These are phyloP conservation scores for Cladophialophora chaetospira DNA, from an alignment of 2,329 filamentous ascomycete species.

Conservation along the genomic window DNA sequence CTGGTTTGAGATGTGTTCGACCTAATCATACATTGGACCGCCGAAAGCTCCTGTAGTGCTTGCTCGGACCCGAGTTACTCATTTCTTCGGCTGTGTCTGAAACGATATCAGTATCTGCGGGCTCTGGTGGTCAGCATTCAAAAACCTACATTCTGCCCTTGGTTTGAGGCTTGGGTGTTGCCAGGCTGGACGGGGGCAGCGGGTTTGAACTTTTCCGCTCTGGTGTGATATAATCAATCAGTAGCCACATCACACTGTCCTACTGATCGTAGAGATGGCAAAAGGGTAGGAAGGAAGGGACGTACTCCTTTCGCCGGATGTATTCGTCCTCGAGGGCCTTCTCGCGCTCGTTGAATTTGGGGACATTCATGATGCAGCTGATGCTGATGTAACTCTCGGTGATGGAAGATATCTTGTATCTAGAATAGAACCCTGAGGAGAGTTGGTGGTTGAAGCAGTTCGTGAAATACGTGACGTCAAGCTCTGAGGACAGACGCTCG, in stretches of 20 bases:
- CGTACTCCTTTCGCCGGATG: slow-evolving; percentile 32
- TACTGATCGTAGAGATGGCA: no score
- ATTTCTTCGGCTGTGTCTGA: slow-evolving; percentile 3
- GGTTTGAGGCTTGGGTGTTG: slow-evolving; percentile 4
- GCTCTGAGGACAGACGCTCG: no score
- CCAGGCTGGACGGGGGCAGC: slow-evolving; percentile 9
- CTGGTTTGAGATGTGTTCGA: no score
- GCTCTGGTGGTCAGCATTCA: background rate
- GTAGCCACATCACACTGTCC: no score
- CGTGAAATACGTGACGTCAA: no score
- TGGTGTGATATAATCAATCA: no score
- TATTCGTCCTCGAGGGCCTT: slow-evolving; percentile 32
- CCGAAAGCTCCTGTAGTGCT: no score
- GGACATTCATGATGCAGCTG: slow-evolving; percentile 24
- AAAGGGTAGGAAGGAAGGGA: background rate
- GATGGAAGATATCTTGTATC: background rate
- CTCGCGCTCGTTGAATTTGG: slow-evolving; percentile 31
- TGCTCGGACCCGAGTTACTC: no score
- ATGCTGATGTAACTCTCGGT: background rate
- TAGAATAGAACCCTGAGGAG: background rate
- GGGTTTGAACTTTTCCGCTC: slow-evolving; percentile 27
- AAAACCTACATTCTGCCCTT: slow-evolving; percentile 11
- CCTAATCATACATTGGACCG: no score
- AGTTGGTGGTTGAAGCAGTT: background rate
- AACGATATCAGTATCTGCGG: background rate